Evolutionary conservation across 768 basidiomycete genomes (phyloP).

Genomic region (Agrocybe pediades): DNA sequence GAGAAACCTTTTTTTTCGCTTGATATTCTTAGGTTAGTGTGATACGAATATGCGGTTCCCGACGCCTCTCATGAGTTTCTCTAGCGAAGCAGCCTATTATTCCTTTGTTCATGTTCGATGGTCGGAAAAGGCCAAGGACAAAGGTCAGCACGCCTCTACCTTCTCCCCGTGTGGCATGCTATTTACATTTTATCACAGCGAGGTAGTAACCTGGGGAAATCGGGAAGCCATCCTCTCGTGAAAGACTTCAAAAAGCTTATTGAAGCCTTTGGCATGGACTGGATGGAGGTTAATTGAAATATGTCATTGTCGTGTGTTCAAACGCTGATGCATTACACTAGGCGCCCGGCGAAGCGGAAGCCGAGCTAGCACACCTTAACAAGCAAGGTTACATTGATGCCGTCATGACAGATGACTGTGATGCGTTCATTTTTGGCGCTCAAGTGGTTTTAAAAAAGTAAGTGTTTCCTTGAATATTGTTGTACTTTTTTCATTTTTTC

Average conservation of each 20-base stretch:
- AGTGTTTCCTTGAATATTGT: background rate
- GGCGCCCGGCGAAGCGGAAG: constrained; percentile 24
- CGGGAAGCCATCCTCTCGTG: constrained; percentile 43
- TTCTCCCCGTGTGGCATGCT: background rate
- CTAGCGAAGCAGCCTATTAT: constrained; percentile 48
- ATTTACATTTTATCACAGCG: constrained; percentile 15
- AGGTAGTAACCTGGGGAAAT: constrained; percentile 38
- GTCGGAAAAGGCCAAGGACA: constrained; percentile 60
- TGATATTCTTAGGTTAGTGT: constrained; percentile 53
- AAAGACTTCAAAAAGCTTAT: constrained; percentile 55
- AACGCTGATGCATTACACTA: background rate
- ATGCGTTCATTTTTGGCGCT: constrained; percentile 24
- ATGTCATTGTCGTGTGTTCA: background rate
- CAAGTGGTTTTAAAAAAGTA: constrained; percentile 20
- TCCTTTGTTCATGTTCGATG: constrained; percentile 77
- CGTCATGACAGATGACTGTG: constrained; percentile 22
- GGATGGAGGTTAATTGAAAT: constrained; percentile 47
- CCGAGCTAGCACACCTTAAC: constrained; percentile 24
- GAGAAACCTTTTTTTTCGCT: constrained; percentile 66
- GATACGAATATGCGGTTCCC: constrained; percentile 16
- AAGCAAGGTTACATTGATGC: constrained; percentile 19
- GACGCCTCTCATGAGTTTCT: background rate
- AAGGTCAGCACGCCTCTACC: constrained; percentile 47
- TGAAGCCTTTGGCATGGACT: constrained; percentile 57
- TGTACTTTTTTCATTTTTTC: background rate